These are phyloP conservation scores for Trapa incisa DNA, from an alignment of 345 rosid genomes.

Conservation along the genomic window DNA sequence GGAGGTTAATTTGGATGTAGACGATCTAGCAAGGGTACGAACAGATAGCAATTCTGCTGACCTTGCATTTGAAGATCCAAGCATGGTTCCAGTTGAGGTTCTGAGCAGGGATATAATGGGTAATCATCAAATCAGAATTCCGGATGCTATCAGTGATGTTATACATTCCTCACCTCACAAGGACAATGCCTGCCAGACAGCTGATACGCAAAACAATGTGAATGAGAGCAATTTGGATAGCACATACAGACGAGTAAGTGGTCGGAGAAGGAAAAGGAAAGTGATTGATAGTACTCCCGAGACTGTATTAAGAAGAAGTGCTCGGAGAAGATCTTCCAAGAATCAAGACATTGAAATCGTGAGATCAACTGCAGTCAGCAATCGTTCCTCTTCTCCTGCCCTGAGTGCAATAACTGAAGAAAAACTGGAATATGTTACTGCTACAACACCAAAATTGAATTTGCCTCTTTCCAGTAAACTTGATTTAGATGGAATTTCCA, in stretches of 20 bases:
- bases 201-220: constrained; percentile 4
- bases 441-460: constrained; percentile 45
- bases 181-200: background rate
- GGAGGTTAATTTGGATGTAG: constrained; percentile 19
- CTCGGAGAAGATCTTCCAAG: constrained; percentile 49
- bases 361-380: constrained; percentile 17
- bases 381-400: constrained; percentile 38
- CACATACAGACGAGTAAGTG: constrained; percentile 7
- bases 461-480: constrained; percentile 56
- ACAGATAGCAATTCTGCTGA: constrained; percentile 2
- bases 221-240: constrained; percentile 3
- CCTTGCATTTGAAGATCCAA: constrained; percentile 25
- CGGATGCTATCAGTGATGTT: background rate
- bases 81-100: constrained; percentile 16
- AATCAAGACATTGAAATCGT: constrained; percentile 17
- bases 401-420: constrained; percentile 52
- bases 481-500: constrained; percentile 50
- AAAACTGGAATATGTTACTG: constrained; percentile 32
- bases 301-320: constrained; percentile 70
- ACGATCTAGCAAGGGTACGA: background rate
- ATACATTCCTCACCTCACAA: background rate
- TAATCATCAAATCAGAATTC: background rate
- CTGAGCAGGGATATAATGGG: background rate
- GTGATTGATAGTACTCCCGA: constrained; percentile 12
- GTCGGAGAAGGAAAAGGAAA: constrained; percentile 10